Conservation (phyloP, 108 stramenopile genomes). For the Nannochloropsis oceanica region DNA sequence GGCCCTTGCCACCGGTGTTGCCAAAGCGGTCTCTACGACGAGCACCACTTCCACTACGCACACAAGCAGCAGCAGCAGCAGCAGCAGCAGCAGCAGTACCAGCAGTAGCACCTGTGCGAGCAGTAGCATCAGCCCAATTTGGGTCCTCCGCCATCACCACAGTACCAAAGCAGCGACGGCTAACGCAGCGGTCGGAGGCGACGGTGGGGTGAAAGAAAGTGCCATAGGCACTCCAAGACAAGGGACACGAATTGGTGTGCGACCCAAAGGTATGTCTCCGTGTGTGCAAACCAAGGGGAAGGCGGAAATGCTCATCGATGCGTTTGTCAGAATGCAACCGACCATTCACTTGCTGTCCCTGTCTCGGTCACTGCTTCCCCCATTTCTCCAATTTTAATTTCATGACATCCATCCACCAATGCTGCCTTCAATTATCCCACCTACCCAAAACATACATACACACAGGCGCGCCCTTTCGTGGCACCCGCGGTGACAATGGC, state of each 20-base stretch:
- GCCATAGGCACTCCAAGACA: neutral
- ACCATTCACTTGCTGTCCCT: too few species aligned
- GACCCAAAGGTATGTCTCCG: neutral
- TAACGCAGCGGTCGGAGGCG: neutral
- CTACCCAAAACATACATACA: too few species aligned
- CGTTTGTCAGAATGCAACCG: too few species aligned
- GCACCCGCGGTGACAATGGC: slow-evolving; percentile 20
- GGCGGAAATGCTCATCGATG: too few species aligned
- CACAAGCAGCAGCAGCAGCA: neutral
- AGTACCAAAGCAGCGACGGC: neutral
- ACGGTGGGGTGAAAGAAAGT: neutral
- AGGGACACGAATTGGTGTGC: neutral
- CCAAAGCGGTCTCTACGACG: too few species aligned
- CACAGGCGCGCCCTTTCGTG: neutral
- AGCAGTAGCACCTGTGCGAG: neutral
- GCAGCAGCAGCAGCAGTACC: neutral
- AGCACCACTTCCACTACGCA: too few species aligned
- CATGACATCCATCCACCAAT: too few species aligned
- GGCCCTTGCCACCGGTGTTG: too few species aligned
- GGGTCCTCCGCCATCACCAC: neutral
- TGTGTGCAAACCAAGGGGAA: too few species aligned
- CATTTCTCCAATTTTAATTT: too few species aligned
- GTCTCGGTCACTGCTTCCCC: too few species aligned
- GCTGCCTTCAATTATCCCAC: too few species aligned
- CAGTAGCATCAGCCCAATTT: neutral